A percentile compares a stretch with the other conserved stretches of the same genome.
Conservation (phyloP, 257 asterid species). For the Jacaranda copaia region DNA sequence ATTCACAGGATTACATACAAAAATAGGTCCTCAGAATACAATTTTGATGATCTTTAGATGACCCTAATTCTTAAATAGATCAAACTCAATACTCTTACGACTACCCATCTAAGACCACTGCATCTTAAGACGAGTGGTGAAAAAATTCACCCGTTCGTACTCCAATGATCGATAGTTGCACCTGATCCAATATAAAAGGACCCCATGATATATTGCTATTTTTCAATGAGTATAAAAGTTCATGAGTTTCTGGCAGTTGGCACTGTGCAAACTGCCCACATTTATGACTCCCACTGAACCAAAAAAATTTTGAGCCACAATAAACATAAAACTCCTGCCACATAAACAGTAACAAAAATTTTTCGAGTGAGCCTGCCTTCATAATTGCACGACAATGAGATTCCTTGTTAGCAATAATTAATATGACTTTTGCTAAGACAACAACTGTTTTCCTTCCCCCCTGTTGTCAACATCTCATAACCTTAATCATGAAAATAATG, state of each 20-base stretch:
- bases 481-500: constrained; percentile 45
- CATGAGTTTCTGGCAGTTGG: constrained; percentile 4
- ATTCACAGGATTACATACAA: too few relatives aligned
- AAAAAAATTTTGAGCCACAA: constrained; percentile 9
- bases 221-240: constrained; percentile 5
- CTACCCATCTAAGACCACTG: too few relatives aligned
- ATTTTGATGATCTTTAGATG: too few relatives aligned
- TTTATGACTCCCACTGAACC: background rate
- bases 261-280: constrained; percentile 8
- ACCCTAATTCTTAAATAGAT: too few relatives aligned
- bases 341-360: constrained; percentile 1
- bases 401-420: constrained; percentile 37
- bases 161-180: background rate
- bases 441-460: constrained; percentile 30
- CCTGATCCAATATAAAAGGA: background rate
- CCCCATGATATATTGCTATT: too few relatives aligned
- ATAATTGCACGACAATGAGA: constrained; percentile 47
- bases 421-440: constrained; percentile 36
- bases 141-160: too few relatives aligned
- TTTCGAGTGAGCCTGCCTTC: constrained; percentile 5
- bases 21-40: too few relatives aligned
- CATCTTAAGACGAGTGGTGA: too few relatives aligned
- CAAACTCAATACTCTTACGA: too few relatives aligned
- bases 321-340: constrained; percentile 29
- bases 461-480: constrained; percentile 52